Evolutionary conservation across 2,329 filamentous ascomycete genomes (phyloP).

Genomic region (Verticillium tricorpus): DNA sequence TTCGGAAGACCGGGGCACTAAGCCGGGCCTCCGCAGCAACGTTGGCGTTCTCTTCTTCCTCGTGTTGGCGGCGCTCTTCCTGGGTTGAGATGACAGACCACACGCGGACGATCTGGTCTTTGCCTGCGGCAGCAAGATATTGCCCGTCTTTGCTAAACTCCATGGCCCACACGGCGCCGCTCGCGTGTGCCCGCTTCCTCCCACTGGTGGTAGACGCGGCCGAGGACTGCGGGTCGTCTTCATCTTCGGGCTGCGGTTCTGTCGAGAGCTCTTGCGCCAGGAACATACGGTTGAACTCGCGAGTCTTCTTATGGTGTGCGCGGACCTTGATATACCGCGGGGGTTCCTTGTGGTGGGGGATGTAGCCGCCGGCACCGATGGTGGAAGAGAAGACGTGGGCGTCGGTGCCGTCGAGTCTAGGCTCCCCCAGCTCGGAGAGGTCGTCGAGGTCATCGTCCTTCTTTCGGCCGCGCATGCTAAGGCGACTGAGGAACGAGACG

Average conservation of each 20-base stretch:
- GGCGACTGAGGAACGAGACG: slow-evolving; percentile 82
- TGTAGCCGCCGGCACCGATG: slow-evolving; percentile 64
- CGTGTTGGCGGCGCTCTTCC: slow-evolving; percentile 71
- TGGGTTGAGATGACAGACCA: slow-evolving; percentile 83
- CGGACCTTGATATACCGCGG: slow-evolving; percentile 87
- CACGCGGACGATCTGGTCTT: slow-evolving; percentile 78
- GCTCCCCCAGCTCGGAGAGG: slow-evolving; percentile 65
- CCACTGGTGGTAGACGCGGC: slow-evolving; percentile 19
- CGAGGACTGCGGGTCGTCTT: not conserved
- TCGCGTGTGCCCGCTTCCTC: slow-evolving; percentile 6
- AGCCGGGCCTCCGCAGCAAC: slow-evolving; percentile 57
- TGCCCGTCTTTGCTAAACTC: slow-evolving; percentile 91
- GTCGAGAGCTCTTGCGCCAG: slow-evolving; percentile 79
- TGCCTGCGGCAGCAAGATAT: slow-evolving; percentile 87
- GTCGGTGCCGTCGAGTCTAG: slow-evolving; percentile 74
- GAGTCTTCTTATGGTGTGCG: slow-evolving; percentile 72
- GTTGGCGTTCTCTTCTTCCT: slow-evolving; percentile 56
- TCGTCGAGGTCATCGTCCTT: slow-evolving; percentile 60
- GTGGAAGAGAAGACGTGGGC: slow-evolving; percentile 77
- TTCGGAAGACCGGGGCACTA: slow-evolving; percentile 85
- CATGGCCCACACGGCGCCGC: slow-evolving; percentile 80
- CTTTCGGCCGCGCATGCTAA: slow-evolving; percentile 71
- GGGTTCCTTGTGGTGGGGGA: slow-evolving; percentile 82
- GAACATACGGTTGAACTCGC: slow-evolving; percentile 83
- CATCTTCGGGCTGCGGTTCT: not conserved